A percentile compares a stretch with the other conserved stretches of the same genome.
These are phyloP conservation scores for Gossypium trilobum DNA, from an alignment of 441 rosid species.

Conservation along the genomic window DNA sequence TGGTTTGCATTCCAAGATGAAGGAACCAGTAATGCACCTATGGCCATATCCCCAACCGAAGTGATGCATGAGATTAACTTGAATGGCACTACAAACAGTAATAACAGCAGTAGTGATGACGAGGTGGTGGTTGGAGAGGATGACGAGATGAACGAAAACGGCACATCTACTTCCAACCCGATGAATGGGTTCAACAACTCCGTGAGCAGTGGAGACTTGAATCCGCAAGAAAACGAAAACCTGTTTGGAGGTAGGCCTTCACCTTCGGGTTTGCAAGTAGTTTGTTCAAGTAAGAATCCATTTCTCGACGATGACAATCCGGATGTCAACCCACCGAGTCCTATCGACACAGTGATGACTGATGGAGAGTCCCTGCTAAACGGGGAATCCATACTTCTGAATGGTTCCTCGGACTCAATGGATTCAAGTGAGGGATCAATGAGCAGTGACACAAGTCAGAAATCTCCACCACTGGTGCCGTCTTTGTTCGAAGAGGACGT, in stretches of 20 bases:
- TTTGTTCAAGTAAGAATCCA: conserved; percentile 53
- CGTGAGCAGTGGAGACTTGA: conserved; percentile 16
- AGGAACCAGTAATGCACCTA: conserved; percentile 40
- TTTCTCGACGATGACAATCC: conserved; percentile 41
- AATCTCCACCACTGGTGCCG: conserved; percentile 39
- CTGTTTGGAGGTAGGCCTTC: conserved; percentile 46
- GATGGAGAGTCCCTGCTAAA: conserved; percentile 31
- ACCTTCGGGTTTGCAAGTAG: conserved; percentile 49
- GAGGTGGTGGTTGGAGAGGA: conserved; percentile 93
- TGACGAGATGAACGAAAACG: conserved; percentile 52
- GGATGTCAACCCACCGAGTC: conserved; percentile 29
- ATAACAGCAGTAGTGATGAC: conserved; percentile 74
- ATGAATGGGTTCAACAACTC: conserved; percentile 27
- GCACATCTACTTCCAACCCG: conserved; percentile 48
- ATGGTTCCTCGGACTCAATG: conserved; percentile 38
- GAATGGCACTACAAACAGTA: conserved; percentile 47
- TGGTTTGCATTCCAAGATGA: conserved; percentile 96
- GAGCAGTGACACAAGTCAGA: conserved; percentile 33
- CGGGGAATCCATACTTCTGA: conserved; percentile 37
- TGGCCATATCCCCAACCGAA: conserved; percentile 43
- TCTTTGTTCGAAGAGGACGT: conserved; percentile 92
- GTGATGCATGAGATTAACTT: conserved; percentile 61
- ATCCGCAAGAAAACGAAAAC: conserved; percentile 36
- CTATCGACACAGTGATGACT: conserved; percentile 27
- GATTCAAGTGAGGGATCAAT: conserved; percentile 31